Evolutionary conservation across 441 rosid genomes (phyloP).

Genomic region (Adansonia grandidieri): DNA sequence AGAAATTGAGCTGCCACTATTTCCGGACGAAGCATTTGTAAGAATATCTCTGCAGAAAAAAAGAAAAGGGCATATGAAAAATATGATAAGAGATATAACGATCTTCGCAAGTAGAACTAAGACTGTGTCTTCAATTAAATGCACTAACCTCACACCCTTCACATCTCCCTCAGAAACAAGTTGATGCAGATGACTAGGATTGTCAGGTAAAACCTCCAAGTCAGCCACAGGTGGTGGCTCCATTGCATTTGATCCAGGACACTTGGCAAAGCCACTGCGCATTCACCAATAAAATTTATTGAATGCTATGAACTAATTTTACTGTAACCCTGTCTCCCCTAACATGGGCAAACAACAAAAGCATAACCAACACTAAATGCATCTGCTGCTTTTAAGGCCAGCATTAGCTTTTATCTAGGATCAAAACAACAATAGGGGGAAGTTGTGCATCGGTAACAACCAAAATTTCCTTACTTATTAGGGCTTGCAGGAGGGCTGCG

Average conservation of each 20-base stretch:
- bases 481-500: constrained; percentile 96
- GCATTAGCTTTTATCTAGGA: constrained; percentile 17
- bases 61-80: constrained; percentile 21
- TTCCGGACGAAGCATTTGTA: constrained; percentile 69
- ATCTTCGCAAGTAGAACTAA: constrained; percentile 22
- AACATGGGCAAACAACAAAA: neutral
- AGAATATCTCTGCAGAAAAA: constrained; percentile 66
- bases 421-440: constrained; percentile 5
- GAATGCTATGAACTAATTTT: constrained; percentile 20
- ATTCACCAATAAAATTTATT: constrained; percentile 33
- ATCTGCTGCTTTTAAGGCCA: constrained; percentile 23
- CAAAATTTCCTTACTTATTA: constrained; percentile 67
- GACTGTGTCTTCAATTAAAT: constrained; percentile 10
- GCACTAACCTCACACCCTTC: constrained; percentile 79
- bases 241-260: constrained; percentile 57
- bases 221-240: constrained; percentile 55
- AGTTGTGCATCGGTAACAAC: constrained; percentile 11
- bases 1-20: constrained; percentile 49
- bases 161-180: constrained; percentile 82
- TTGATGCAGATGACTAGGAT: constrained; percentile 68
- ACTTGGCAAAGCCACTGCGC: constrained; percentile 62
- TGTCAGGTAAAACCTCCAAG: constrained; percentile 57
- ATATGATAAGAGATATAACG: constrained; percentile 25
- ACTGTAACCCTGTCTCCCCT: constrained; percentile 3
- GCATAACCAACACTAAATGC: neutral